Percentiles rank a stretch among this genome's conserved stretches.
These are phyloP conservation scores for Trichomonas vaginalis DNA, from an alignment of 208 protist genomes.

Conservation along the genomic window DNA sequence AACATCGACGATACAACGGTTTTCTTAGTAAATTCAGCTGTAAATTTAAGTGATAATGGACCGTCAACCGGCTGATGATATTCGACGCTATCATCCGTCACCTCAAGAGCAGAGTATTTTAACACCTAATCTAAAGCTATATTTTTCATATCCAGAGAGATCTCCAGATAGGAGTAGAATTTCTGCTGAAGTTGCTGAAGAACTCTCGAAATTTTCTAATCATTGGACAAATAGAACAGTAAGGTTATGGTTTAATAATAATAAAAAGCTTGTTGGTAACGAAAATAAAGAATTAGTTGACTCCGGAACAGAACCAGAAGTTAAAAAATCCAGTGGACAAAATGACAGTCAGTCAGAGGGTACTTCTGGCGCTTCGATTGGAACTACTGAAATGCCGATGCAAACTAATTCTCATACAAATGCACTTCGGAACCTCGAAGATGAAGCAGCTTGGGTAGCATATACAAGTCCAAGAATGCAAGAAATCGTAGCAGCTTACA, in stretches of 20 bases:
- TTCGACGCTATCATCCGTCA: neutral
- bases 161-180: neutral
- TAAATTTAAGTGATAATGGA: neutral
- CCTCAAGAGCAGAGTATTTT: neutral
- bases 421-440: neutral
- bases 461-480: neutral
- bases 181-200: neutral
- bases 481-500: neutral
- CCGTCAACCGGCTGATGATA: neutral
- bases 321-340: neutral
- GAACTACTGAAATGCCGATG: neutral
- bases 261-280: neutral
- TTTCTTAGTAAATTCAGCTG: neutral
- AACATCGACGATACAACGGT: neutral
- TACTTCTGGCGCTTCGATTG: neutral
- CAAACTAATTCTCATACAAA: neutral
- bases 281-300: neutral
- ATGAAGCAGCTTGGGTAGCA: neutral
- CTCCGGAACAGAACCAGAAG: neutral
- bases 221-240: neutral
- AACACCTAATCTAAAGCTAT: neutral
- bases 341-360: neutral
- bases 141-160: neutral
- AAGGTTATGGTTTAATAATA: conserved; percentile 1
- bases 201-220: neutral